Evolutionary conservation across 306 rosid species (phyloP), one percentile per base, ranked within the genome.

Genomic region (Dalbergia cochinchinensis): DNA sequence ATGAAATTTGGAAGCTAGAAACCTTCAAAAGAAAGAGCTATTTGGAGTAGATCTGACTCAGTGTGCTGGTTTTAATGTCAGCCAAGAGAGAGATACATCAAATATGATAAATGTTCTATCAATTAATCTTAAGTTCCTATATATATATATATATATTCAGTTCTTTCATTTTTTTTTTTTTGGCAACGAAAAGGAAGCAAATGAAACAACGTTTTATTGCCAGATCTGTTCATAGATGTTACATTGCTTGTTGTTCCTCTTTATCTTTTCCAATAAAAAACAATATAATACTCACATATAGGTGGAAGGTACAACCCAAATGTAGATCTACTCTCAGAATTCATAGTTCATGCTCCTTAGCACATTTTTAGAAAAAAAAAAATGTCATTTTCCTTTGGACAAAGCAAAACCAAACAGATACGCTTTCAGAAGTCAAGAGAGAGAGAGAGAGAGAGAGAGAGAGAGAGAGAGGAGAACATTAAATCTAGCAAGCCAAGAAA

Each of bases 171-270:
- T 44, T 26, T 26, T 26, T 48, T 57, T 78, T 64, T 78, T n/a
- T n/a, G n/a, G 85, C 84, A 81, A 83, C 60, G 73, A 73, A 81
- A 88, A 70, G 86, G 80, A 62, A 88, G 78, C 76, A 54, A 78
- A 47, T 45, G 80, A 66, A 61, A 69, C 44, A 34, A 19, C 45
- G 54, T 76, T 72, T 83, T 78, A 9, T 86, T 72, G 71, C 83
- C 87, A 87, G 90, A 92, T 90, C 89, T 85, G 89, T 84, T 86
- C 63, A 79, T 76, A 34, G 87, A 80, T 90, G 80, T 82, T 73
- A 47, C 85, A 78, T 39, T 71, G 77, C 85, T 67, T 37, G 33
- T 71, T 18, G 81, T 76, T 71, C 35, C 47, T 74, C 47, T 22
- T 31, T 63, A 74, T 87, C 78, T 63, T 80, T 81, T 48, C 69